phyloP scores from a whole-genome alignment of 1,284 basidiomycete genomes.

The Cystobasidiaceae sp. region DNA sequence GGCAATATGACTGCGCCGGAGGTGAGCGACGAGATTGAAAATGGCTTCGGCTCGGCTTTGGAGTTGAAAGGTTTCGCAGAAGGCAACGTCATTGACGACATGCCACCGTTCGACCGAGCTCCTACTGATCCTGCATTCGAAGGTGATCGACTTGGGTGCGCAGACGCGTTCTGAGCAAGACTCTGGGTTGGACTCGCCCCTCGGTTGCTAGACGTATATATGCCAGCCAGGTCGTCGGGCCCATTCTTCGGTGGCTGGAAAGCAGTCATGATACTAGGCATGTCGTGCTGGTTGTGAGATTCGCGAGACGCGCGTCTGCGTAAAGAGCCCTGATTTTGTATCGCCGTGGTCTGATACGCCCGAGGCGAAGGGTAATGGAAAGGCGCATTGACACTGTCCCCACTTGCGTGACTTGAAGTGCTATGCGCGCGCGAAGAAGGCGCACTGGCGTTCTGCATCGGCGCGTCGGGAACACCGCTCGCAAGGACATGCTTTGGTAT shows the following conservation, averaged over 20 bases:
- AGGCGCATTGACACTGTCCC: conserved; percentile 7
- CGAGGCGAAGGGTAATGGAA: conserved; percentile 20
- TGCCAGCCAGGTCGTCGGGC: conserved; percentile 17
- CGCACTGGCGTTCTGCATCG: not conserved
- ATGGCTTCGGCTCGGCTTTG: not conserved
- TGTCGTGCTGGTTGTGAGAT: conserved; percentile 1
- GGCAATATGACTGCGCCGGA: conserved; percentile 8
- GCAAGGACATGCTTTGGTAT: not conserved
- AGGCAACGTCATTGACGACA: conserved; percentile 15
- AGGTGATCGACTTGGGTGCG: not conserved
- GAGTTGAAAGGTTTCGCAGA: not conserved
- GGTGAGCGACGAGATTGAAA: not conserved
- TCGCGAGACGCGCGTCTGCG: not conserved
- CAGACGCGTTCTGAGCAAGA: not conserved
- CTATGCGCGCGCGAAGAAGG: conserved; percentile 10
- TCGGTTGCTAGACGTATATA: not conserved
- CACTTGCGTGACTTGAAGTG: conserved; percentile 9
- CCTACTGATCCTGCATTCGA: conserved; percentile 13
- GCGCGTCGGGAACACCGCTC: no score
- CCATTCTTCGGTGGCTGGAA: not conserved
- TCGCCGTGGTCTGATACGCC: not conserved
- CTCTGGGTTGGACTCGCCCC: not conserved
- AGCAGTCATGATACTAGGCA: conserved; percentile 27
- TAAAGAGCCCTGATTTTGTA: conserved; percentile 6
- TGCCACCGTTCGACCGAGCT: not conserved